Evolutionary conservation across 257 asterid genomes (phyloP), one percentile per base, ranked within the genome.

Genomic region (Anisodus acutangulus): DNA sequence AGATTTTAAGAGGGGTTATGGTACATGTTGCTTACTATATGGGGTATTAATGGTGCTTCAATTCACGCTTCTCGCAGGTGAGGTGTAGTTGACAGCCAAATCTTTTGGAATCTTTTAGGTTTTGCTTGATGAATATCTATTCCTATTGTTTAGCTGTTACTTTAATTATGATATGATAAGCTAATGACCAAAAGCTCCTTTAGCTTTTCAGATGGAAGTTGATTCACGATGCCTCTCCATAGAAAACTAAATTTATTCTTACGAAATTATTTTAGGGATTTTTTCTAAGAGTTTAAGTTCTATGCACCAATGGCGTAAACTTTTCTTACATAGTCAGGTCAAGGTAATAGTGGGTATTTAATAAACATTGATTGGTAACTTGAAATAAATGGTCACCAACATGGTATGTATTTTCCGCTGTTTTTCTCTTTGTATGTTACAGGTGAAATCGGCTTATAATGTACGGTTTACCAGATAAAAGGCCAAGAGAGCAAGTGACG

Each of bases 11-110:
- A 85, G 85, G 31, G 58, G 83, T 86, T 49, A 85, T 83, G 86
- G 87, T 93, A 88, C 91, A 90, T 90, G 93, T 86, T 92, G 89
- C 71, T 88, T 89, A 85, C 90, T 83, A 83, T 88, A 62, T 87
- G 88, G 81, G 87, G 81, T 78, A 83, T 84, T 84, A 91, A 8
- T 92, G 97, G 91, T 94, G 97, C 89, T 94, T 90, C 93, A 90
- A 82, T 51, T 66, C 85, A 9, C 31, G 10, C 19, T 74, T 72
- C 85, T 89, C 94, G 22, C 90, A 87, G 93, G 98, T 93, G 87
- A 85, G 85, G 82, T 87, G 87, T 86, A 43, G 39, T 57, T 45
- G 37, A 68, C 68, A n/a, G 51, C 69, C 63, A 26, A 45, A 78
- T 17, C 51, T 79, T 49, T 82, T 57, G 74, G 84, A 22, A 54